Percentiles rank a stretch among this genome's conserved stretches.
phyloP scores from a whole-genome alignment of 2,329 filamentous ascomycete genomes.

The Cladosporium colombiae region DNA sequence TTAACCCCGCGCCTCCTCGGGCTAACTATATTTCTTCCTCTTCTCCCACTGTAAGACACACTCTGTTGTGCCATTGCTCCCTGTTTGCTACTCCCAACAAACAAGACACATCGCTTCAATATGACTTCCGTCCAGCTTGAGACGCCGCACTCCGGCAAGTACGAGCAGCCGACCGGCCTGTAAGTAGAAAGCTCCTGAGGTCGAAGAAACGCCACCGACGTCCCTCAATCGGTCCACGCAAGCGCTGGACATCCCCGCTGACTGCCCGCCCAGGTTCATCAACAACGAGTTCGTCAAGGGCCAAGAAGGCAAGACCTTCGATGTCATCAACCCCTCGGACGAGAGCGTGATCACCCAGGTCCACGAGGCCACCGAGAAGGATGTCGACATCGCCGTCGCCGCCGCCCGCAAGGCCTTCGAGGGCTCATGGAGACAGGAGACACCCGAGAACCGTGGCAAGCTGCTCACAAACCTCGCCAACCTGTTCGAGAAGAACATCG shows the following conservation, averaged over 20 bases:
- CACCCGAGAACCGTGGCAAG: conserved; percentile 42
- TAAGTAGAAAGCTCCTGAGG: conserved; percentile 57
- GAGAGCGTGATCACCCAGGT: conserved; percentile 53
- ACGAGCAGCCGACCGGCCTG: conserved; percentile 56
- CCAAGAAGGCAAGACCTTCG: conserved; percentile 59
- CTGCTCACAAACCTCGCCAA: conserved; percentile 50
- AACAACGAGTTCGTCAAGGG: conserved; percentile 83
- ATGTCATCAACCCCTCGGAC: conserved; percentile 33
- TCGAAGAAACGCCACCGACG: conserved; percentile 13
- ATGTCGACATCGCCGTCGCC: conserved; percentile 70
- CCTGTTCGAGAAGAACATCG: conserved; percentile 44
- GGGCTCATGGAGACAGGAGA: conserved; percentile 56
- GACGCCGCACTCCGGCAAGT: conserved; percentile 65
- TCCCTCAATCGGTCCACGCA: background rate
- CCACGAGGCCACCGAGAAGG: conserved; percentile 64
- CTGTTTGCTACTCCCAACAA: conserved; percentile 14
- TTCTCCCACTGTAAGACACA: conserved; percentile 13
- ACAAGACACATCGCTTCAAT: conserved; percentile 21
- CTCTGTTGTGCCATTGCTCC: conserved; percentile 8
- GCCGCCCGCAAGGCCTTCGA: conserved; percentile 70
- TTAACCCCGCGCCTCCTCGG: conserved; percentile 27
- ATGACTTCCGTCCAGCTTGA: conserved; percentile 60
- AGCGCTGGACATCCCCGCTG: conserved; percentile 63
- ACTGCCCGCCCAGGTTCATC: conserved; percentile 83
- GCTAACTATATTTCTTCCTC: conserved; percentile 18